A percentile compares a stretch with the other conserved stretches of the same genome.
phyloP scores from a whole-genome alignment of 2,329 filamentous ascomycete species.

The Pseudocercospora pini-densiflorae region DNA sequence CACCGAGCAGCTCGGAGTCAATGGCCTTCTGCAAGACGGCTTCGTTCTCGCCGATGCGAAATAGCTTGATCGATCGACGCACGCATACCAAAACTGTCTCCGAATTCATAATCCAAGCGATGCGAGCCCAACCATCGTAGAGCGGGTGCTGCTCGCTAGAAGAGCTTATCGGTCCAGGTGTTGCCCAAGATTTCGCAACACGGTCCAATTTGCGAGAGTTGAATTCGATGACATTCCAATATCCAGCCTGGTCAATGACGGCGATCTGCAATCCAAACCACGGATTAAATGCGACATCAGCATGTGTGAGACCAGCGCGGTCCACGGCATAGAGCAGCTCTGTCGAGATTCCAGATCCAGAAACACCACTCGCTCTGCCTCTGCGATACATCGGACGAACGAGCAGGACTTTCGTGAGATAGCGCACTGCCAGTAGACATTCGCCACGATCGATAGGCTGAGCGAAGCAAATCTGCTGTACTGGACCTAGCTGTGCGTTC shows the following conservation, averaged over 20 bases:
- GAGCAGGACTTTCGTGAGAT: conserved; percentile 51
- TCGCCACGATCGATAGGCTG: conserved; percentile 46
- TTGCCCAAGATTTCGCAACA: conserved; percentile 19
- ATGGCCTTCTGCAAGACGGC: conserved; percentile 14
- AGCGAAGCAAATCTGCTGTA: conserved; percentile 61
- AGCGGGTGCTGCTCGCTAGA: conserved; percentile 34
- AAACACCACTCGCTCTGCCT: background rate
- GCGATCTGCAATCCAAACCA: conserved; percentile 65
- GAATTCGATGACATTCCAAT: conserved; percentile 72
- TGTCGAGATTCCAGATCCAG: conserved; percentile 58
- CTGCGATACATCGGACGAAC: conserved; percentile 49
- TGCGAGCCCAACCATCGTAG: conserved; percentile 56
- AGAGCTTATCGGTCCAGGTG: background rate
- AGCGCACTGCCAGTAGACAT: conserved; percentile 57
- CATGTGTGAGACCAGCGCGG: conserved; percentile 56
- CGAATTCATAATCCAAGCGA: conserved; percentile 54
- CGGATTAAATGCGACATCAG: conserved; percentile 69
- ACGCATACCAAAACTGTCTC: conserved; percentile 59
- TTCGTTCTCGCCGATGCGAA: conserved; percentile 37
- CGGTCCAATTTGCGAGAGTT: conserved; percentile 24
- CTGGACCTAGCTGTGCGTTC: conserved; percentile 57
- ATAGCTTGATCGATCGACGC: conserved; percentile 45
- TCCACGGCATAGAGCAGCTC: conserved; percentile 61
- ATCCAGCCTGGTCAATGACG: conserved; percentile 67
- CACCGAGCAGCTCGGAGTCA: conserved; percentile 34